Evolutionary conservation across 108 stramenopile genomes (phyloP), one percentile per base, ranked within the genome.

Genomic region (Cyclotella atomus): DNA sequence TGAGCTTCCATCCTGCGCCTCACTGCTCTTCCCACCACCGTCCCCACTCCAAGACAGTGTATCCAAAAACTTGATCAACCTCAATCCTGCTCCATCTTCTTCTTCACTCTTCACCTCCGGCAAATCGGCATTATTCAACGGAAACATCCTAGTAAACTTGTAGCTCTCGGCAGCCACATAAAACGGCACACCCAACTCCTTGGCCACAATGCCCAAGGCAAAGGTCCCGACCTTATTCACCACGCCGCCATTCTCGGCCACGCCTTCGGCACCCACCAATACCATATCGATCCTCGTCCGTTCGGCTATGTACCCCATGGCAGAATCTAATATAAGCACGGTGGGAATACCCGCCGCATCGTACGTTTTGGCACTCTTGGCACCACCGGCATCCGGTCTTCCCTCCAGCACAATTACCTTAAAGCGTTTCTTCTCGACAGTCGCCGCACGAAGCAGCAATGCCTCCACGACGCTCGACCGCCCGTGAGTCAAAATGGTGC

Each of bases 101-200:
- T 38, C 45, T 34, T 55, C 27, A 24, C 70, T 64, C 43, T n/a
- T n/a, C n/a, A 71, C 63, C 54, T 70, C 70, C 7, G 95, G 92
- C 3, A 97, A 74, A 77, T 99, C 98, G 27, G 81, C 59, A 83
- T 99, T 97, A 64, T 86, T 89, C 66, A 99, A 73, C 8, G 98
- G 98, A 75, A 92, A 99, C 60, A 98, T 60, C 23, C 98, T 89
- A 6, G 97, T 95, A 83, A 99, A 99, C 67, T 99, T 99, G 79
- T 97, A 99, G 65, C 89, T 92, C 83, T 99, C 97, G 9, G 96
- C 97, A 1, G 97, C 98, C 16, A 98, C 98, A 74, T 99, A 99
- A 59, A 99, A 92, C 4, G 98, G 98, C 47, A 95, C 95, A n/a
- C 90, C 86, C 62, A 88, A 71, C 29, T 93, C 95, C 68, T 89